Evolutionary conservation across 73 alveolate species (phyloP).

Genomic region (Tetrahymena borealis): DNA sequence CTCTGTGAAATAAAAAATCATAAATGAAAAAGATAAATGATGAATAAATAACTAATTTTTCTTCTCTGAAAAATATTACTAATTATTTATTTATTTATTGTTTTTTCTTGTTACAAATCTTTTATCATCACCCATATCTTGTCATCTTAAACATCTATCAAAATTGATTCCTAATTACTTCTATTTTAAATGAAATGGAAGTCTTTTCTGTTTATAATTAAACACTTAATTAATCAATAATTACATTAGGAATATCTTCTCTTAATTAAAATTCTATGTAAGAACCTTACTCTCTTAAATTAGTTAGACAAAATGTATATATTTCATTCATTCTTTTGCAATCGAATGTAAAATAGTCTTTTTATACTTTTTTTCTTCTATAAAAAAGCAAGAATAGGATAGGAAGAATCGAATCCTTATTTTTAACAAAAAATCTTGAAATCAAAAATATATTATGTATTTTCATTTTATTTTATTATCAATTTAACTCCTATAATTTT

Average conservation of each 20-base stretch:
- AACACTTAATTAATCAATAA: neutral
- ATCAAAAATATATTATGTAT: too few relatives aligned
- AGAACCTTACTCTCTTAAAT: neutral
- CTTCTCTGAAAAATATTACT: neutral
- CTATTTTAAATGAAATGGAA: neutral
- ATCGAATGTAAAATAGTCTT: too few relatives aligned
- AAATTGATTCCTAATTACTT: neutral
- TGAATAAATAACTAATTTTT: neutral
- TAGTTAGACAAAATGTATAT: neutral
- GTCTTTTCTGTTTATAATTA: too few relatives aligned
- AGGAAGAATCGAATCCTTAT: too few relatives aligned
- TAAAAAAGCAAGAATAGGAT: too few relatives aligned
- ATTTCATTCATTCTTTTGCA: too few relatives aligned
- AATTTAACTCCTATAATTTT: too few relatives aligned
- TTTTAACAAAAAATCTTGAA: too few relatives aligned
- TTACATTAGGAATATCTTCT: neutral
- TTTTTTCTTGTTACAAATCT: neutral
- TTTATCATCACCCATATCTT: neutral
- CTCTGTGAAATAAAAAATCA: neutral
- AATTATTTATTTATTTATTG: neutral
- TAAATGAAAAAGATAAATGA: neutral
- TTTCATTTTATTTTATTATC: too few relatives aligned
- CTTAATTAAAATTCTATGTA: neutral
- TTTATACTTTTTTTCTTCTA: too few relatives aligned
- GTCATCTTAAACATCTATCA: neutral